Evolutionary conservation across 257 asterid species (phyloP).

Genomic region (Forsythia suspensa): DNA sequence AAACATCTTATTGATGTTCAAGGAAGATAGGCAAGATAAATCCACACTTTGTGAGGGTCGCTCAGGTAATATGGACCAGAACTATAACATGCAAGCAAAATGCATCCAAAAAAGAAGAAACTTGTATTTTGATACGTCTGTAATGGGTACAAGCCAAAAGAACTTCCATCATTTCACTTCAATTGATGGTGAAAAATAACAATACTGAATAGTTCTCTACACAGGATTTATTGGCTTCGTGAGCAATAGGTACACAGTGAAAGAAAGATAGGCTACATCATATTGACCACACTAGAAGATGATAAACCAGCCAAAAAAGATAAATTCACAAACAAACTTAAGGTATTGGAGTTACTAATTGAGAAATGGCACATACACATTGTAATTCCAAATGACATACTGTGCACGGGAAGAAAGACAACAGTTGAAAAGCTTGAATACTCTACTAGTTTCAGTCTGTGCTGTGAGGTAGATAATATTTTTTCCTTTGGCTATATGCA

Average conservation of each 20-base stretch:
- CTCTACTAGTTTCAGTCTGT: not conserved
- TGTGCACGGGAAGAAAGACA: not conserved
- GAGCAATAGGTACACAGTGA: not conserved
- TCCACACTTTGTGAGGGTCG: not conserved
- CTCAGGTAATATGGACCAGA: not conserved
- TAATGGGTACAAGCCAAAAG: too few species aligned
- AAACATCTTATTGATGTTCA: not conserved
- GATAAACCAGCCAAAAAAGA: not conserved
- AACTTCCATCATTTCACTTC: not conserved
- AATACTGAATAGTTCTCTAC: not conserved
- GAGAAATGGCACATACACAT: not conserved
- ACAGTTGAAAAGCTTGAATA: not conserved
- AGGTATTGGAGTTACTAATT: not conserved
- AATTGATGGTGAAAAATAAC: not conserved
- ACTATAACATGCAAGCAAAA: not conserved
- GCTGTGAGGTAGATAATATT: not conserved
- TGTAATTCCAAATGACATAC: not conserved
- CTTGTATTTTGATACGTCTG: not conserved
- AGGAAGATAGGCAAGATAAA: not conserved
- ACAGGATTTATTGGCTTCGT: not conserved
- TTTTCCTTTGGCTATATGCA: not conserved
- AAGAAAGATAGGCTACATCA: not conserved
- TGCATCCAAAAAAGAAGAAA: not conserved
- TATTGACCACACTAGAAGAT: not conserved
- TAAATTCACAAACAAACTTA: too few species aligned